phyloP scores from a whole-genome alignment of 345 rosid genomes.

The Sisymbrium altissimum region DNA sequence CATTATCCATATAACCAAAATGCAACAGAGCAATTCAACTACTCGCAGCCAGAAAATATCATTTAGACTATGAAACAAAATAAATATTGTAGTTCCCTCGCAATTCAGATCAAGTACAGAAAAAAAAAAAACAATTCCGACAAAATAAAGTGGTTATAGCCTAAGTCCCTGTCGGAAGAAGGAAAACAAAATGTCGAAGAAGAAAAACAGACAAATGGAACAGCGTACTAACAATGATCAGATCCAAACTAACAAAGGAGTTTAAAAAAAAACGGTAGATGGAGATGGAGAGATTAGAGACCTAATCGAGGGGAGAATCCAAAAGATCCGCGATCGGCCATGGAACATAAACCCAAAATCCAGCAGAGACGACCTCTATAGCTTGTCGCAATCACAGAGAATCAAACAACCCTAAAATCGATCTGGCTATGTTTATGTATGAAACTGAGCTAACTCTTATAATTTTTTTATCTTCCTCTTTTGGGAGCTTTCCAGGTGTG shows the following conservation, averaged over 20 bases:
- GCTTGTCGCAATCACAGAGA: conserved; percentile 20
- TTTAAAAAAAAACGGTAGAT: not conserved
- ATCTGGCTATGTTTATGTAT: conserved; percentile 1
- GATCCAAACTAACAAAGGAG: conserved; percentile 21
- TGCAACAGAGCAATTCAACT: conserved; percentile 7
- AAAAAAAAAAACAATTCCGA: not conserved
- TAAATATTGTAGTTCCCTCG: not conserved
- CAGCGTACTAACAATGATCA: not conserved
- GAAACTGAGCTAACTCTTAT: conserved; percentile 14
- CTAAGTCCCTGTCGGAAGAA: not conserved
- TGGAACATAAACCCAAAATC: conserved; percentile 27
- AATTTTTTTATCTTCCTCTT: not conserved
- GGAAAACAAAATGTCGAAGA: not conserved
- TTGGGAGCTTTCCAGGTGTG: conserved; percentile 29
- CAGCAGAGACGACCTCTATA: conserved; percentile 26
- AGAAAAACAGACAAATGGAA: not conserved
- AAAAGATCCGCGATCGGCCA: conserved; percentile 54
- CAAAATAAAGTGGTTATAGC: not conserved
- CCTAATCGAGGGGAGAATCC: conserved; percentile 51
- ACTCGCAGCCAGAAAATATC: not conserved
- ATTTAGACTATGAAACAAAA: not conserved
- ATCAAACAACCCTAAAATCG: conserved; percentile 27
- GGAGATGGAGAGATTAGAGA: conserved; percentile 3
- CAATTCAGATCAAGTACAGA: not conserved
- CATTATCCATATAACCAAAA: not conserved